Conservation (phyloP, 768 basidiomycete species). For the Boletus subcaerulescens region DNA sequence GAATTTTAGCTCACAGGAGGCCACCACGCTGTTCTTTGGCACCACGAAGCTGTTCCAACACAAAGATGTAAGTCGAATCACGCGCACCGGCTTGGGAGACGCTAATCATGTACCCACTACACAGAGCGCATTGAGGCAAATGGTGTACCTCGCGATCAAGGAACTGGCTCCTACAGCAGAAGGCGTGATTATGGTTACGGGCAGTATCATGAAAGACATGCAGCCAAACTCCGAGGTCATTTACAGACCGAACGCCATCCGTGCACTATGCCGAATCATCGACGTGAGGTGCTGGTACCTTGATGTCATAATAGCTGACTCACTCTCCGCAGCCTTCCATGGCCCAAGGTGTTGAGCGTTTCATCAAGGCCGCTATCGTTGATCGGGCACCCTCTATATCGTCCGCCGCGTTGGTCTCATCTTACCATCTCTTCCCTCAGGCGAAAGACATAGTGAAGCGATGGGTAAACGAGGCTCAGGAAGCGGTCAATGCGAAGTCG, state of each 20-base stretch:
- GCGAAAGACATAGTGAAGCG: slow-evolving; percentile 96
- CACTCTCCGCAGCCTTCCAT: slow-evolving; percentile 78
- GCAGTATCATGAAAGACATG: slow-evolving; percentile 99
- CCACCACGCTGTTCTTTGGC: slow-evolving; percentile 97
- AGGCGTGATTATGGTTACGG: slow-evolving; percentile 99
- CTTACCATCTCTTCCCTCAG: slow-evolving; percentile 92
- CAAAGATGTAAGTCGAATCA: slow-evolving; percentile 79
- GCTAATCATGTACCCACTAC: slow-evolving; percentile 6
- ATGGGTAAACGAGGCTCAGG: slow-evolving; percentile 99
- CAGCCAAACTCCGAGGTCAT: slow-evolving; percentile 98
- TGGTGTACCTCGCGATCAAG: slow-evolving; percentile 98
- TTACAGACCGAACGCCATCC: slow-evolving; percentile 95
- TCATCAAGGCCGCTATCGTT: slow-evolving; percentile 99
- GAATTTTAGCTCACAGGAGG: slow-evolving; percentile 91
- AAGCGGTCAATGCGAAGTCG: slow-evolving; percentile 89
- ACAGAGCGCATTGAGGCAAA: slow-evolving; percentile 92
- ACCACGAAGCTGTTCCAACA: slow-evolving; percentile 99
- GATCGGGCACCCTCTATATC: slow-evolving; percentile 95
- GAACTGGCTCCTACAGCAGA: slow-evolving; percentile 94
- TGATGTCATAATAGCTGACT: slow-evolving; percentile 35
- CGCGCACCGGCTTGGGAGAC: neutral
- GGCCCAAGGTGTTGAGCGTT: slow-evolving; percentile 97
- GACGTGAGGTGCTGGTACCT: slow-evolving; percentile 62
- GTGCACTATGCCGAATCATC: slow-evolving; percentile 93
- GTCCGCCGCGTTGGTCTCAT: slow-evolving; percentile 93